Evolutionary conservation across 331 rosid genomes (phyloP), one percentile per base, ranked within the genome.

Genomic region (Saraca asoca): DNA sequence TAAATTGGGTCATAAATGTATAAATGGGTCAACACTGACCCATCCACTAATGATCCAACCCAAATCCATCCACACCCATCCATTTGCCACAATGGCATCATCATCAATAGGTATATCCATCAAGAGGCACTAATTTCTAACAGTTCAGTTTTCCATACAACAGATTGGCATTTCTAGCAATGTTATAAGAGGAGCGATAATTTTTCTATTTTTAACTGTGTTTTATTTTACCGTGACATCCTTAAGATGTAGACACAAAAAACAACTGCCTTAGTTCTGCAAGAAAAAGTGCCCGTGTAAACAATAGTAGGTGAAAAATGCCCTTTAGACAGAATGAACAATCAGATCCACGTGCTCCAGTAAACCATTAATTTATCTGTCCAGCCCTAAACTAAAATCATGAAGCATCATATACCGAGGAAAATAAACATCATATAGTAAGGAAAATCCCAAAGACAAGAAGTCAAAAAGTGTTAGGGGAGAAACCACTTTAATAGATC

Each of bases 181-280:
- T n/a, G n/a, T n/a, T 24, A 65, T 35, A 16, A 64, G 31, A 9
- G 0, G 10, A 42, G 33, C 71, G 39, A 62, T 58, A 46, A 35
- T 11, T 9, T 58, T 51, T 37, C 38, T 15, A 42, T 29, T 58
- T n/a, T 66, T 33, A 6, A 31, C 58, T 59, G 14, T 20, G 49
- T 58, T 73, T 38, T 49, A 57, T 46, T 64, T 66, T 16, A 5
- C 44, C 60, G 17, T 44, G 70, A 37, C 50, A 68, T 19, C 58
- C 56, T 38, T 19, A 35, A 52, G 81, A n/a, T 29, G 62, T 6
- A 67, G 63, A 55, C 48, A 38, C 45, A 15, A 58, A 7, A 58
- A 14, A 34, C 0, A 35, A 5, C 24, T 57, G 46, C 19, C 45
- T 15, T 51, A 48, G 74, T 46, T 12, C n/a, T n/a, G n/a, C 61